Evolutionary conservation across 352 stramenopile genomes (phyloP).

Genomic region (Phytophthora tubulina): DNA sequence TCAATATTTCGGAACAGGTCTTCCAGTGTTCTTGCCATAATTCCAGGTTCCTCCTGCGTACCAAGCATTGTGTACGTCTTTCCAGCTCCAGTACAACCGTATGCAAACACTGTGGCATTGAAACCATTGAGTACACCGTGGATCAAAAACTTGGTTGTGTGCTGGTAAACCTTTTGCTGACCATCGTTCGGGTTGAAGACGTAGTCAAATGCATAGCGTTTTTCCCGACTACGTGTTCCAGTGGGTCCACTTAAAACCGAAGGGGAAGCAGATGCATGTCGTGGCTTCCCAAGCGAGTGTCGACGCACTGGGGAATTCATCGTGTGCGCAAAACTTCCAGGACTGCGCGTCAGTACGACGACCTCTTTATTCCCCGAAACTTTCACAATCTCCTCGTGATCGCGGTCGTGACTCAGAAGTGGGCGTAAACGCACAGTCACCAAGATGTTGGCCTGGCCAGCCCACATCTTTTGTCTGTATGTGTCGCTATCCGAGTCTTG

Average conservation of each 20-base stretch:
- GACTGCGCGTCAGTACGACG: constrained; percentile 72
- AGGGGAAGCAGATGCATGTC: constrained; percentile 42
- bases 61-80: constrained; percentile 95
- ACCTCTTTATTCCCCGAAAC: constrained; percentile 89
- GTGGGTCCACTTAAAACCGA: constrained; percentile 13
- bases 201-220: constrained; percentile 92
- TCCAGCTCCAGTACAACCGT: constrained; percentile 89
- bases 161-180: constrained; percentile 85
- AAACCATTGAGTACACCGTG: constrained; percentile 89
- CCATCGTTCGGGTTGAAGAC: constrained; percentile 77
- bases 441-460: constrained; percentile 88
- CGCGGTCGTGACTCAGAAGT: constrained; percentile 75
- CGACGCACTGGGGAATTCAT: constrained; percentile 28
- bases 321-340: neutral
- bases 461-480: constrained; percentile 88
- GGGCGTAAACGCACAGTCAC: constrained; percentile 91
- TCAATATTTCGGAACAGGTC: constrained; percentile 86
- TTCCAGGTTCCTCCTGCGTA: constrained; percentile 80
- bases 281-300: constrained; percentile 47
- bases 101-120: constrained; percentile 94
- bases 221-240: constrained; percentile 62
- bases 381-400: constrained; percentile 82
- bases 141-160: constrained; percentile 91
- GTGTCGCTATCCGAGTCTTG: constrained; percentile 62
- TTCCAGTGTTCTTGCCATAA: constrained; percentile 90